Percentiles rank a stretch among this genome's conserved stretches.
Evolutionary conservation across 2,329 filamentous ascomycete species (phyloP).

Genomic region (Fusarium incarnatum): DNA sequence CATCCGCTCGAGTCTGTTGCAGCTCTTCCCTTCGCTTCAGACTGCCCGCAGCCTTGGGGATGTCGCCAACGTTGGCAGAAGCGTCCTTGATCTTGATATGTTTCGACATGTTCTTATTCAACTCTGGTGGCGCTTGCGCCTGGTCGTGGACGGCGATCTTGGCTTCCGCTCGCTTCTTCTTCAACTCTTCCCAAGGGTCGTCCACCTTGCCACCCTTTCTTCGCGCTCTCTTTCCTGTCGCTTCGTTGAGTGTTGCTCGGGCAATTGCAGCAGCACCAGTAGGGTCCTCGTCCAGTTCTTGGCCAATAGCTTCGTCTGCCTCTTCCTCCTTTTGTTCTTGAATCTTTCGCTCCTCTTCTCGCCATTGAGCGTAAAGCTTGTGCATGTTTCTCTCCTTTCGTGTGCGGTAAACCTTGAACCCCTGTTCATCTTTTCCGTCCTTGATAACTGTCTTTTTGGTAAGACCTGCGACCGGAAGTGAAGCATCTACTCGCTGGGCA

Average conservation of each 20-base stretch:
- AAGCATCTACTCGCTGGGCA: slow-evolving; percentile 82
- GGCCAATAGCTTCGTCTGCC: slow-evolving; percentile 71
- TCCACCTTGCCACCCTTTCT: slow-evolving; percentile 66
- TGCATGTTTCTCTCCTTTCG: slow-evolving; percentile 87
- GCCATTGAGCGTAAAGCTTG: slow-evolving; percentile 83
- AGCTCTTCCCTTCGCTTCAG: slow-evolving; percentile 55
- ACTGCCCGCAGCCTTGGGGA: slow-evolving; percentile 56
- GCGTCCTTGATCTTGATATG: slow-evolving; percentile 52
- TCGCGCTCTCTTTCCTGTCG: slow-evolving; percentile 55
- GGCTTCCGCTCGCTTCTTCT: slow-evolving; percentile 70
- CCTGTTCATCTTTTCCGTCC: slow-evolving; percentile 71
- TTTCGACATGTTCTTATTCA: slow-evolving; percentile 63
- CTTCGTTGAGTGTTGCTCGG: slow-evolving; percentile 54
- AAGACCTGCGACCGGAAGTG: slow-evolving; percentile 80
- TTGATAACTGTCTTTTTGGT: slow-evolving; percentile 68
- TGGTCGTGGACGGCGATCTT: slow-evolving; percentile 67
- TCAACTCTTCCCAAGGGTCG: slow-evolving; percentile 83
- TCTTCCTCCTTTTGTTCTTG: slow-evolving; percentile 74
- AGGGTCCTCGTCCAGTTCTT: slow-evolving; percentile 70
- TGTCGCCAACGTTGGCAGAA: slow-evolving; percentile 51
- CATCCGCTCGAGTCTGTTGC: slow-evolving; percentile 51
- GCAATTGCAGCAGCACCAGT: slow-evolving; percentile 61
- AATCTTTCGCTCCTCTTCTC: slow-evolving; percentile 72
- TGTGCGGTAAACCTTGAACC: slow-evolving; percentile 76
- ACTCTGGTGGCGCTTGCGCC: slow-evolving; percentile 79